Percentiles rank a stretch among this genome's conserved stretches.
phyloP scores from a whole-genome alignment of 257 asterid species.

The Solanum medicagineum region DNA sequence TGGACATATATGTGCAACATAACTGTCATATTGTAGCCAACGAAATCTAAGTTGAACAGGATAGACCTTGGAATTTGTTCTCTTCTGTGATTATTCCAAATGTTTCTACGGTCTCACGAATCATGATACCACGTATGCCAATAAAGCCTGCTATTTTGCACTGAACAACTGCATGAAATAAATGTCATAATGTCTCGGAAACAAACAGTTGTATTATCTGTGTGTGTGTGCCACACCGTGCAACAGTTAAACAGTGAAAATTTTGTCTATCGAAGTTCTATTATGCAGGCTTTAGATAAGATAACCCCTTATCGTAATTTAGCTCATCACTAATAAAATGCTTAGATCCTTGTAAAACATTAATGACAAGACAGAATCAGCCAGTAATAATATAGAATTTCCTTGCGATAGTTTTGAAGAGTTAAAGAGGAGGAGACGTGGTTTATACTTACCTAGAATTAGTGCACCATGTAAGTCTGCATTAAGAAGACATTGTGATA shows the following conservation, averaged over 20 bases:
- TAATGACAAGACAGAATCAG: background rate
- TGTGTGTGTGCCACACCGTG: background rate
- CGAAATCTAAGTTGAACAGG: background rate
- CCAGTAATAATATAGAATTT: background rate
- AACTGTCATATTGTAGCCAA: background rate
- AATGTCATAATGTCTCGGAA: background rate
- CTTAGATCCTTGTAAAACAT: background rate
- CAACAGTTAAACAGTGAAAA: background rate
- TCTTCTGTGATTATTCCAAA: slow-evolving; percentile 76
- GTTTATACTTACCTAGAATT: slow-evolving; percentile 43
- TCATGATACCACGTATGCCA: slow-evolving; percentile 71
- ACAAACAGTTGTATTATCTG: background rate
- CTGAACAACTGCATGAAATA: slow-evolving; percentile 43
- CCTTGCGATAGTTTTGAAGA: background rate
- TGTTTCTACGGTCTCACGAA: slow-evolving; percentile 80
- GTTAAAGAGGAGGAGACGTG: background rate
- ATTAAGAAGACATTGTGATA: slow-evolving; percentile 62
- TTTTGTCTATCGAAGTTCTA: background rate
- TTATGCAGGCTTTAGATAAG: background rate
- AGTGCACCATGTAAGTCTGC: slow-evolving; percentile 78
- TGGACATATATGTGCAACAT: background rate
- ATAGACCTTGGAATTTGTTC: slow-evolving; percentile 63
- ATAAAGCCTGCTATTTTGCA: slow-evolving; percentile 37
- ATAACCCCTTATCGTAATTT: background rate
- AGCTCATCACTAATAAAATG: background rate